Base-by-base conservation (phyloP, 768 basidiomycete genomes). In the Tubosaeta sp. region DNA sequence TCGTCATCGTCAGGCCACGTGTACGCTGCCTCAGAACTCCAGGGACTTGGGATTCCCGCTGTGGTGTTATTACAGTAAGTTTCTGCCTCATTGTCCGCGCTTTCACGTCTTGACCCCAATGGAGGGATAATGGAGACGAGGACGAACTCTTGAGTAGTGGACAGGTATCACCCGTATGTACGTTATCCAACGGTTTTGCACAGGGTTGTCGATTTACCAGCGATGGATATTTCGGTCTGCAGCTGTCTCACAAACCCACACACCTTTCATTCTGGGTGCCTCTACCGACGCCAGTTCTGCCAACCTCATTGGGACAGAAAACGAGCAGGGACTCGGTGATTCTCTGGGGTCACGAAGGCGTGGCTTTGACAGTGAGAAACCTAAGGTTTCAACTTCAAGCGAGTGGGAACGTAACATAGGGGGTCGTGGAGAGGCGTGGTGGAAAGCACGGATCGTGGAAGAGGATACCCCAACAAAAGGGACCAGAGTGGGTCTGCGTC, bases 101-200 rank as follows among this genome's bases (percentile, higher is more conserved):
- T 29, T 19, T 32, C 32, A 17, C 11, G 46, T 47, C 43, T 50
- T 16, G 52, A 2, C 13, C 14, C 22, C 17, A 4, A 16, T 29
- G 52, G 39, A 64, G 69, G 38, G 60, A 60, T 47, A 60, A 60
- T 52, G 67, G 64, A 8, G 85, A 87, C 11, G 80, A 81, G 17
- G 86, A 86, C 13, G 83, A 86, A 13, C 69, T 84, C n/a, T 67
- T 86, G 46, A 90, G 88, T 65, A 90, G 88, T 60, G 87, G 86
- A 1, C 88, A 88, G 61, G 80, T 76, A 1, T 91, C 88, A 25
- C 86, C 88, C 6, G 71, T 79, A 55, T 83, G 87, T 85, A 65
- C 60, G 78, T 63, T 50, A 47, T 56, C 43, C 39, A 53, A 50
- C 8, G 42, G 32, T 22, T 56, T 22, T 62, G 45, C n/a, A n/a